Evolutionary conservation across 2,329 filamentous ascomycete species (phyloP), one percentile per base, ranked within the genome.

Genomic region (Nemania serpens): DNA sequence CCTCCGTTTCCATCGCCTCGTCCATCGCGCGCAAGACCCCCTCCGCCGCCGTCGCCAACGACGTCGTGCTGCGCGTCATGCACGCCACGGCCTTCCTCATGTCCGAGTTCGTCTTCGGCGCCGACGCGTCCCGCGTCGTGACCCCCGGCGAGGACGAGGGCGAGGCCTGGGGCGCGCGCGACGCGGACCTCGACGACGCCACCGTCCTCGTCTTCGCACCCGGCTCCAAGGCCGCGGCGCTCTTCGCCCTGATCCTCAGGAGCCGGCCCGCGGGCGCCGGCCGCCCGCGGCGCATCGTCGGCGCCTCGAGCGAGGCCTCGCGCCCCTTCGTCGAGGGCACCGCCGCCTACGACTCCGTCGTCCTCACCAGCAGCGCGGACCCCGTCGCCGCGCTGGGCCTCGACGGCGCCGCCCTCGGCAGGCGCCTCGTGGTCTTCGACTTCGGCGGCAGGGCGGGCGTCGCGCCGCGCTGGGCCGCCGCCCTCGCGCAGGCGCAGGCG

Each of bases 161-260:
- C 15, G 36, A 29, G 3, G 61, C 55, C 1, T 77, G 75, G 76
- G 36, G 61, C 4, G 61, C 60, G 0, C 63, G 66, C 5, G 71
- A 76, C 29, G 73, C 69, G 2, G 74, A 78, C 22, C 56, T 79
- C 0, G 56, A 66, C 1, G 71, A 65, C 7, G 73, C 76, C 4
- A 73, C 68, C 18, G 69, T 77, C 1, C 59, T 79, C 2, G 61
- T 74, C 15, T 66, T 74, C 47, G 71, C 72, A 6, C 72, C 72
- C 3, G 71, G 70, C 10, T 69, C 69, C 50, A 74, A 73, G 61
- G 68, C 66, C 61, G 71, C 63, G 1, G 58, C 65, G 0, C 33
- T 65, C 1, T 71, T 72, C 54, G 66, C 69, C 1, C 22, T 61
- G 18, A 55, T 67, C 6, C 53, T 74, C 4, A 64, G 55, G 18